Evolutionary conservation across 2,329 filamentous ascomycete genomes (phyloP).

Genomic region (Calonectria pauciramosa): DNA sequence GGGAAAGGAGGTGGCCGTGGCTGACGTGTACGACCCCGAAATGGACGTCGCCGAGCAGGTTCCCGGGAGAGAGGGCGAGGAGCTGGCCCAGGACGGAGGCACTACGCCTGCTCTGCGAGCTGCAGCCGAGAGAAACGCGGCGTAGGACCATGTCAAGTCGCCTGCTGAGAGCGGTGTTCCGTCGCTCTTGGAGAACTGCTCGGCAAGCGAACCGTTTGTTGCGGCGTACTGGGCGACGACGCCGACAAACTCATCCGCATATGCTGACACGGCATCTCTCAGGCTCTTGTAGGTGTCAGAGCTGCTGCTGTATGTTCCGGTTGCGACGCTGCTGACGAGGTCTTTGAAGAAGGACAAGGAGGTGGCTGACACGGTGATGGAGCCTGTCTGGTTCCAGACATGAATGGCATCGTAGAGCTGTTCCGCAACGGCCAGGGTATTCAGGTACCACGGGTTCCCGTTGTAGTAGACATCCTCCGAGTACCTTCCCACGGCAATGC

Average conservation of each 20-base stretch:
- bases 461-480: constrained; percentile 81
- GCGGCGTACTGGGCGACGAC: constrained; percentile 74
- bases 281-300: constrained; percentile 67
- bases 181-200: constrained; percentile 72
- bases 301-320: constrained; percentile 71
- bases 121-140: constrained; percentile 75
- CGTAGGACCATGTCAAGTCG: constrained; percentile 82
- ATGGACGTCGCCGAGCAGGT: constrained; percentile 63
- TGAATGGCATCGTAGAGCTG: constrained; percentile 83
- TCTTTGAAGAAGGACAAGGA: constrained; percentile 81
- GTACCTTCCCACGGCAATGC: constrained; percentile 76
- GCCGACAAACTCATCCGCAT: constrained; percentile 73
- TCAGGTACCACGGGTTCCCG: constrained; percentile 87
- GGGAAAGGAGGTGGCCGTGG: constrained; percentile 64
- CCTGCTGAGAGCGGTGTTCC: constrained; percentile 72
- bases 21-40: constrained; percentile 65
- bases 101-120: constrained; percentile 68
- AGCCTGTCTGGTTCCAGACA: constrained; percentile 75
- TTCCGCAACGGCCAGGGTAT: constrained; percentile 83
- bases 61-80: constrained; percentile 62
- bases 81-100: constrained; percentile 68
- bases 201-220: constrained; percentile 73
- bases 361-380: constrained; percentile 72
- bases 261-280: constrained; percentile 67
- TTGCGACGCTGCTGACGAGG: constrained; percentile 68